phyloP scores from a whole-genome alignment of 1,139 yeast genomes.

The Protomyces inundatus region DNA sequence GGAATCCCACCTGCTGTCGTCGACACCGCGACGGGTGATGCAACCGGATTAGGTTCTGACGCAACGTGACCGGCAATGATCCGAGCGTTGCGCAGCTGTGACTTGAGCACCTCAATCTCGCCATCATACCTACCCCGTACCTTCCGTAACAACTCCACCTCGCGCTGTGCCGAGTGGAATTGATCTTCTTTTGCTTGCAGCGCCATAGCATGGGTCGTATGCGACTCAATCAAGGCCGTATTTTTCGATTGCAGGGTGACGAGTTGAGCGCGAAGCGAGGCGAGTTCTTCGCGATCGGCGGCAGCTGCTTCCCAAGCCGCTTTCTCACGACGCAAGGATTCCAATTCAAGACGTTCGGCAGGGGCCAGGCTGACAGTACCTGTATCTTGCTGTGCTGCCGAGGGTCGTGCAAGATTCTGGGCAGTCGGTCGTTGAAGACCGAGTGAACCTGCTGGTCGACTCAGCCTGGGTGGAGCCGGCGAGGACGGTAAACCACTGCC shows the following conservation, averaged over 20 bases:
- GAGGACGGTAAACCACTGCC: conserved; percentile 8
- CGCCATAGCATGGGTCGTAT: conserved; percentile 49
- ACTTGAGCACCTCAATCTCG: conserved; percentile 42
- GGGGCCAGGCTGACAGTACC: neutral
- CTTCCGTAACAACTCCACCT: conserved; percentile 52
- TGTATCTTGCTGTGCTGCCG: neutral
- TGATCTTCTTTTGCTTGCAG: conserved; percentile 65
- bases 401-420: conserved; percentile 20
- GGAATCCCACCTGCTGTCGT: too few species aligned
- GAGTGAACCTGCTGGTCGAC: conserved; percentile 2
- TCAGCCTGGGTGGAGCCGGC: conserved; percentile 5
- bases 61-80: conserved; percentile 6
- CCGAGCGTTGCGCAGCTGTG: conserved; percentile 16
- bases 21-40: too few species aligned
- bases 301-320: conserved; percentile 20
- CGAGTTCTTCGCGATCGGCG: conserved; percentile 13
- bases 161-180: conserved; percentile 54
- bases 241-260: conserved; percentile 27
- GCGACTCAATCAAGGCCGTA: conserved; percentile 48
- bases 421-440: conserved; percentile 16
- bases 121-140: conserved; percentile 51
- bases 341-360: conserved; percentile 16
- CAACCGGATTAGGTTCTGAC: neutral
- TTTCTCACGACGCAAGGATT: conserved; percentile 16
- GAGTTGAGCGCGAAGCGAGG: neutral